phyloP scores from a whole-genome alignment of 495 filamentous ascomycete species.

The Clohesyomyces aquaticus region DNA sequence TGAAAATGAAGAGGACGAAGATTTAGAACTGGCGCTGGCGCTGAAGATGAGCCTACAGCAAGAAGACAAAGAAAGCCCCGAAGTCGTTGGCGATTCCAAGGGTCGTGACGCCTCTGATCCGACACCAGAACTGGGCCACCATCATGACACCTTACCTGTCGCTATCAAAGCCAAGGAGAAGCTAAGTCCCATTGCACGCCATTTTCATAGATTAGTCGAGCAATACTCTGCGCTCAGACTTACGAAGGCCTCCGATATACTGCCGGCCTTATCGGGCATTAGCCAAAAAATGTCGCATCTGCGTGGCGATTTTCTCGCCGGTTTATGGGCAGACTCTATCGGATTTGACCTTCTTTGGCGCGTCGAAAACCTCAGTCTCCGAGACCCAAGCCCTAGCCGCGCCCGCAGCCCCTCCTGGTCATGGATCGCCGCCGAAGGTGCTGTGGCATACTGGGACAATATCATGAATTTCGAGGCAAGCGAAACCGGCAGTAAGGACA shows the following conservation, averaged over 20 bases:
- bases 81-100: too few species aligned
- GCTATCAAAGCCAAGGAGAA: too few species aligned
- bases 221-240: constrained; percentile 9
- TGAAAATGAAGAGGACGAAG: background rate
- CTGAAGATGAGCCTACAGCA: background rate
- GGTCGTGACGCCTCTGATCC: background rate
- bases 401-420: constrained; percentile 12
- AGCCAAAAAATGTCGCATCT: constrained; percentile 8
- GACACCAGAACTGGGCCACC: background rate
- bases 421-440: constrained; percentile 11
- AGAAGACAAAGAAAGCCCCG: background rate
- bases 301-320: constrained; percentile 3
- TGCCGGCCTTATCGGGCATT: constrained; percentile 16
- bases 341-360: constrained; percentile 20
- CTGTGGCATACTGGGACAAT: constrained; percentile 14
- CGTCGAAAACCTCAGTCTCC: constrained; percentile 16
- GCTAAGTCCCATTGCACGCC: too few species aligned
- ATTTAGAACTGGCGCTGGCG: background rate
- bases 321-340: constrained; percentile 11
- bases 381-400: background rate
- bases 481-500: too few species aligned
- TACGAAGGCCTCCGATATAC: constrained; percentile 5
- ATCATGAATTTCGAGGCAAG: constrained; percentile 12
- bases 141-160: too few species aligned
- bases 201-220: too few species aligned